Base-by-base conservation (phyloP, 2,329 filamentous ascomycete genomes). In the Dryadomyces sulphureus region DNA sequence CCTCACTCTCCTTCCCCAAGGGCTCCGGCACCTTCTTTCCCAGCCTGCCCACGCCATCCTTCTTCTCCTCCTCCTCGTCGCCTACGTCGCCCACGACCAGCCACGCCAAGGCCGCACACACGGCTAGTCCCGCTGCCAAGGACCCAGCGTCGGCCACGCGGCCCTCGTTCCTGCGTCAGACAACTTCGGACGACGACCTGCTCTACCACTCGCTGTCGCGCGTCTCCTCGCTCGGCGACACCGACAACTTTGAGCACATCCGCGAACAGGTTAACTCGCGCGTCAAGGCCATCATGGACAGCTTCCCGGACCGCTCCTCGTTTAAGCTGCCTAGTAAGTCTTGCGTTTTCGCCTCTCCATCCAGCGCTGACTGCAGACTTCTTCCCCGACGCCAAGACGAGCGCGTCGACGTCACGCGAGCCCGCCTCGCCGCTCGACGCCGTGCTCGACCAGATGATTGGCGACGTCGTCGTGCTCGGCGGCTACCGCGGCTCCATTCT, bases 401-500 rank as follows among this genome's bases (percentile, higher is more conserved):
- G 16, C 9, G 34, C 32, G 1, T 22, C 19, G 20, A n/a, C 30
- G 3, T 39, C 44, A 2, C 47, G 42, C 16, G 41, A 48, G 41
- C 48, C 49, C 4, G 20, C 19, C 3, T 47, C 47, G 17, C 50
- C 53, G 2, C 46, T 53, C 7, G 72, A 81, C 56, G 69, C 60
- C 16, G 66, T 69, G 57, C 57, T 94, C 41, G 77, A 82, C 41
- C 67, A 77, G 5, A 65, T 94, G 20, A 84, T 79, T 0, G 89
- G 90, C 1, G 90, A 96, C 57, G 60, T 96, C 7, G 86, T 96
- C 7, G 70, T 95, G 25, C 72, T 96, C 57, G 90, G 90, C 19
- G 90, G 90, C 14, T 94, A 95, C 58, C 75, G 90, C 52, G 90
- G 90, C 4, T 94, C 89, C 0, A 73, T 95, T n/a, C 63, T 96